Evolutionary conservation across 169 alveolate species (phyloP), one percentile per base, ranked within the genome.

Genomic region (Amoebophrya sp.): DNA sequence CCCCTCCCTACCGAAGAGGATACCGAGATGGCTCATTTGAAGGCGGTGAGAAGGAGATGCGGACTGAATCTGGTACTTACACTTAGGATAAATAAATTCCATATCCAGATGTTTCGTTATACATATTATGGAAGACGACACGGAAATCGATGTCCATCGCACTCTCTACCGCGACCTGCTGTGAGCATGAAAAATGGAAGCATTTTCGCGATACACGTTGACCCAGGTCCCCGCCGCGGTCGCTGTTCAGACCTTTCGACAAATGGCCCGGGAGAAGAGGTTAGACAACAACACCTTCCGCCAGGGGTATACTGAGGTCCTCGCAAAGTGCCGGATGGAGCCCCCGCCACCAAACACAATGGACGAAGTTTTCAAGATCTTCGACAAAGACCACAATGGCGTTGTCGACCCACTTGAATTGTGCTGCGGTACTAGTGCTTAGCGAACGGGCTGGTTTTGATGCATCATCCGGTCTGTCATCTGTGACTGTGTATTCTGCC

Each of bases 361-460:
- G 38, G 35, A 66, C 35, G 83, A 66, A 66, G 83, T 66, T 66
- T 66, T 66, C 83, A 2, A 18, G 10, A 2, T 66, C 35, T 66
- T 66, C 83, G 83, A 66, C 83, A 66, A 66, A 25, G 83, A 66
- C 83, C 83, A 66, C 83, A 25, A 66, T 25, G 83, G 83, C 12
- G 32, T 25, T 0, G 83, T 66, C 35, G 83, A 66, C 35, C 1
- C 35, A 2, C 1, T 66, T 2, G 83, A 66, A 25, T 25, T 66
- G 38, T 66, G 83, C 35, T 66, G 83, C 83, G 83, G 83, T 66
- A 66, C 83, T 66, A 47, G 18, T 47, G 7, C 66, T 47, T n/a
- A n/a, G n/a, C n/a, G n/a, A n/a, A n/a, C n/a, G n/a, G n/a, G n/a
- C n/a, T n/a, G n/a, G n/a, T n/a, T n/a, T n/a, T n/a, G n/a, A n/a